These are phyloP conservation scores for Hemileccinum impolitum DNA, from an alignment of 768 basidiomycete genomes.

Conservation along the genomic window DNA sequence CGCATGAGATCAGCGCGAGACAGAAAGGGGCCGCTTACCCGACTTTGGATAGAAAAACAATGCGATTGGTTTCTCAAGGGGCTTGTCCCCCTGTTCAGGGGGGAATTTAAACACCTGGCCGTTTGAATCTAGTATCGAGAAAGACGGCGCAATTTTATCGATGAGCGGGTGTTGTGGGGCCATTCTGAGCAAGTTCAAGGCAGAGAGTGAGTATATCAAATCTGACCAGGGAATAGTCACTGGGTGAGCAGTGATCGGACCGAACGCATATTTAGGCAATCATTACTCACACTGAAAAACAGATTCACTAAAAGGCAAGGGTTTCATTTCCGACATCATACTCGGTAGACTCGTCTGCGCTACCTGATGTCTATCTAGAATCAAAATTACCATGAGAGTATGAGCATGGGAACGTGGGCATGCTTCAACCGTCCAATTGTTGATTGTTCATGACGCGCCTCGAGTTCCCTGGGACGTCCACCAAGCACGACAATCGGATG, in stretches of 20 bases:
- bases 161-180: slow-evolving; percentile 47
- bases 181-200: slow-evolving; percentile 29
- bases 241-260: slow-evolving; percentile 1
- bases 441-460: too few relatives aligned
- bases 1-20: background rate
- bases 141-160: slow-evolving; percentile 60
- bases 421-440: too few relatives aligned
- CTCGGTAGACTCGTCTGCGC: too few relatives aligned
- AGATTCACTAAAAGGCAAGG: too few relatives aligned
- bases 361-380: too few relatives aligned
- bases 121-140: slow-evolving; percentile 63
- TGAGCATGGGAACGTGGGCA: too few relatives aligned
- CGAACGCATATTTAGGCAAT: slow-evolving; percentile 6
- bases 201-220: background rate
- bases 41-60: slow-evolving; percentile 80
- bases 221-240: too few relatives aligned
- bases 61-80: slow-evolving; percentile 48
- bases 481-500: too few relatives aligned
- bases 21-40: slow-evolving; percentile 37
- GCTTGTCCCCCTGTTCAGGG: slow-evolving; percentile 47
- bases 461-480: too few relatives aligned
- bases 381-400: too few relatives aligned
- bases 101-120: slow-evolving; percentile 59
- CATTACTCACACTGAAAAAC: too few relatives aligned
- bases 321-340: too few relatives aligned